These are phyloP conservation scores for Calonectria pteridis DNA, from an alignment of 2,329 filamentous ascomycete species.

Conservation along the genomic window DNA sequence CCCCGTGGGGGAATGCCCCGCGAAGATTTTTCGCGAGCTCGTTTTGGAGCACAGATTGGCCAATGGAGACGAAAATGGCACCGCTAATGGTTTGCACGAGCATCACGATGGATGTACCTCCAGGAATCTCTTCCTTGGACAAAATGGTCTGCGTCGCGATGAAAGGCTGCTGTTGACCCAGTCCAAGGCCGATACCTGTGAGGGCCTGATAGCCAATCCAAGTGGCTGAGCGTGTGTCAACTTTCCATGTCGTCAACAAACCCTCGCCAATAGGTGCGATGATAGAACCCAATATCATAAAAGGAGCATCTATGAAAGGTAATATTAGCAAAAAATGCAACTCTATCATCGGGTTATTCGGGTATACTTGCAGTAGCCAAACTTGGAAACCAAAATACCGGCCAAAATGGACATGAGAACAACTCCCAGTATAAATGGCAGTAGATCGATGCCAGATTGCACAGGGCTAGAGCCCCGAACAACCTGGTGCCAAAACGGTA, in stretches of 20 bases:
- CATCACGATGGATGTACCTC: conserved; percentile 52
- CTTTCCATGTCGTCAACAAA: conserved; percentile 56
- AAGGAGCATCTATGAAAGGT: conserved; percentile 41
- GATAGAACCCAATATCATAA: conserved; percentile 53
- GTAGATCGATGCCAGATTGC: conserved; percentile 53
- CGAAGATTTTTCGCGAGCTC: conserved; percentile 49
- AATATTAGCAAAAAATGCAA: neutral
- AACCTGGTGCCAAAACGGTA: conserved; percentile 61
- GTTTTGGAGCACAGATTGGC: conserved; percentile 63
- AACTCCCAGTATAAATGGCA: conserved; percentile 54
- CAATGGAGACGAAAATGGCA: conserved; percentile 61
- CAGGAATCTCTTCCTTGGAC: conserved; percentile 41
- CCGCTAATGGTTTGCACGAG: conserved; percentile 54
- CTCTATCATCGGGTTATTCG: neutral
- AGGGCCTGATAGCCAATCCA: conserved; percentile 60
- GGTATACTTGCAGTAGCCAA: conserved; percentile 56
- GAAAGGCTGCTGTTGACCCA: conserved; percentile 59
- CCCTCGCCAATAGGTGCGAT: conserved; percentile 54
- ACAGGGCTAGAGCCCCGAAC: conserved; percentile 54
- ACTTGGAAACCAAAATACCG: conserved; percentile 50
- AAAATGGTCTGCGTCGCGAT: conserved; percentile 56
- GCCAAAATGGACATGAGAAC: conserved; percentile 50
- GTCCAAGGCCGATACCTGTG: conserved; percentile 51
- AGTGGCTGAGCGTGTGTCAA: conserved; percentile 47
- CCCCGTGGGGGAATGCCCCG: neutral